Evolutionary conservation across 768 basidiomycete species (phyloP), one percentile per base, ranked within the genome.

Genomic region (Tricholoma hemisulphureum): DNA sequence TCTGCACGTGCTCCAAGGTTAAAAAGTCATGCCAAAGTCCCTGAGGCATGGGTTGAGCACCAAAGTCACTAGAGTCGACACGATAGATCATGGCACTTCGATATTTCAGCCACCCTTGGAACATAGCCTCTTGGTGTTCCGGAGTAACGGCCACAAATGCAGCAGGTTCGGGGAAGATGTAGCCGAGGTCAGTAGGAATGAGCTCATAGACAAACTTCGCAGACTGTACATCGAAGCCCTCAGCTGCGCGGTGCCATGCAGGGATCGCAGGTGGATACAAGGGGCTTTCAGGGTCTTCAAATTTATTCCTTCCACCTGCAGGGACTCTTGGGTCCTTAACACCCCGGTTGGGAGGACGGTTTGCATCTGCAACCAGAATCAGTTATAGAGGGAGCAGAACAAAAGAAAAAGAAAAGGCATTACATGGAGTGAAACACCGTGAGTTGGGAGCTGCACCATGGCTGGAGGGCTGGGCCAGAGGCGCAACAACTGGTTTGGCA

Each of bases 251-350:
- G 4, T 21, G 56, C 60, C 60, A 61, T 0, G 50, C 46, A 13
- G 53, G 50, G 4, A 61, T 61, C 1, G 56, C 34, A 13, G 48
- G 60, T 18, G 60, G 53, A 13, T 53, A 45, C 2, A 61, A 37
- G 3, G 29, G 6, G 39, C 29, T 29, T 13, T 32, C 29, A 4
- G 56, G 56, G 48, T 61, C 60, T 34, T 61, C 53, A 28, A 61
- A 58, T n/a, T 61, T 61, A 31, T 57, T 29, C 4, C 52, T 41
- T 8, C 56, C 56, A 10, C 20, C 3, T 5, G 49, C 39, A 10
- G 54, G 50, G 1, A 53, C 26, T 2, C 45, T n/a, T 1, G 31
- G 23, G 8, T n/a, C 14, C 35, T 61, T 57, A 2, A 21, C 51
- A 28, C 16, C 16, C 7, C 20, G 50, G n/a, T 51, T 35, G 4